These are phyloP conservation scores for Capsicum pubescens DNA, from an alignment of 257 asterid genomes.

Conservation along the genomic window DNA sequence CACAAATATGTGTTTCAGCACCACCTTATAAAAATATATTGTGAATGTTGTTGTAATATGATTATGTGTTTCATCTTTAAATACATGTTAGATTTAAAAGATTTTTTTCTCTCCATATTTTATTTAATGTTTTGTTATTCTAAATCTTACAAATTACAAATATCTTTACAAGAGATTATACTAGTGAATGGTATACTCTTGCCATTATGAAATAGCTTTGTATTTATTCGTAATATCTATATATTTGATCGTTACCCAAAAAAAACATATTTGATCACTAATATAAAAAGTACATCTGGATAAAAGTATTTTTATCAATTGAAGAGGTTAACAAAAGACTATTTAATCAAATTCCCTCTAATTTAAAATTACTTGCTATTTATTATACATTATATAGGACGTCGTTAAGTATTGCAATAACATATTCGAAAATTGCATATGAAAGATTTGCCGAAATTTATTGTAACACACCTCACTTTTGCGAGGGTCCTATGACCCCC, in stretches of 20 bases:
- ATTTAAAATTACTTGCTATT: neutral
- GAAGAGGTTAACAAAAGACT: neutral
- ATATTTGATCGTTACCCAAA: neutral
- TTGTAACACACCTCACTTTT: rapidly evolving
- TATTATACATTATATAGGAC: neutral
- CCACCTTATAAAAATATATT: too few relatives aligned
- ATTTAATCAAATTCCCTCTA: neutral
- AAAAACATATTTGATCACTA: neutral
- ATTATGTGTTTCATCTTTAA: neutral
- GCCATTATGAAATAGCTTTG: neutral
- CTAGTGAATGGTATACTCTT: neutral
- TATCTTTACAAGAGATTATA: too few relatives aligned
- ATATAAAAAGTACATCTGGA: neutral
- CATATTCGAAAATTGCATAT: too few relatives aligned
- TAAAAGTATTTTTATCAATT: neutral
- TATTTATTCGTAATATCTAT: neutral
- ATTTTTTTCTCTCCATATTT: neutral
- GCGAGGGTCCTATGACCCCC: too few relatives aligned
- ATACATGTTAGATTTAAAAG: neutral
- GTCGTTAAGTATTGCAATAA: neutral
- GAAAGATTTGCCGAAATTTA: too few relatives aligned
- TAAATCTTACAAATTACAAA: neutral
- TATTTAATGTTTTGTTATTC: neutral
- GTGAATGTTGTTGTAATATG: neutral
- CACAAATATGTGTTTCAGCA: neutral